Conservation (phyloP, 2,329 filamentous ascomycete genomes). For the Purpureocillium lavendulum region DNA sequence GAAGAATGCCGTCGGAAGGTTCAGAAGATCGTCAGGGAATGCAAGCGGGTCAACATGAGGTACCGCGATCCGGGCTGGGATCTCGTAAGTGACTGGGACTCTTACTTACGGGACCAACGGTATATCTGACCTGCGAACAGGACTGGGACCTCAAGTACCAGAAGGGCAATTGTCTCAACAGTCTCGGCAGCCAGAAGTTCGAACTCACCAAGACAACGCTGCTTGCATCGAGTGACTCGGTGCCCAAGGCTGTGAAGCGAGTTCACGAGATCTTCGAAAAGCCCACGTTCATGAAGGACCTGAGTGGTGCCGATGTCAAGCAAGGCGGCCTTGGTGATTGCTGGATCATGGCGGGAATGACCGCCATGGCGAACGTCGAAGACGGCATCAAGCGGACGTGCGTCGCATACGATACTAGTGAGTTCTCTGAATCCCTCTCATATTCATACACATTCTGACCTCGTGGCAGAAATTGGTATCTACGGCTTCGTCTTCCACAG, state of each 20-base stretch:
- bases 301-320: slow-evolving; percentile 66
- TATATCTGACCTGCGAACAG: slow-evolving; percentile 21
- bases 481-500: slow-evolving; percentile 86
- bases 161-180: slow-evolving; percentile 46
- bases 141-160: slow-evolving; percentile 63
- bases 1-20: slow-evolving; percentile 57
- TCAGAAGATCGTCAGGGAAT: slow-evolving; percentile 54
- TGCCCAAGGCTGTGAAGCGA: slow-evolving; percentile 69
- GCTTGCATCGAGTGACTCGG: slow-evolving; percentile 35
- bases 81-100: slow-evolving; percentile 32
- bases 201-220: slow-evolving; percentile 38
- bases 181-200: slow-evolving; percentile 41
- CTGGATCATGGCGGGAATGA: slow-evolving; percentile 74
- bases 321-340: slow-evolving; percentile 75
- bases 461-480: slow-evolving; percentile 53
- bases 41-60: slow-evolving; percentile 67
- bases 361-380: slow-evolving; percentile 65
- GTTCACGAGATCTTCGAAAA: slow-evolving; percentile 68
- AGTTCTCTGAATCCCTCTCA: too few relatives aligned
- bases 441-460: too few relatives aligned
- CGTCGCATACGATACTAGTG: slow-evolving; percentile 60
- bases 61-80: slow-evolving; percentile 62
- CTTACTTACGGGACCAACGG: too few relatives aligned
- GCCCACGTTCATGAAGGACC: slow-evolving; percentile 57
- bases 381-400: slow-evolving; percentile 65